phyloP scores from a whole-genome alignment of 306 rosid genomes.

The Dryas drummondii region DNA sequence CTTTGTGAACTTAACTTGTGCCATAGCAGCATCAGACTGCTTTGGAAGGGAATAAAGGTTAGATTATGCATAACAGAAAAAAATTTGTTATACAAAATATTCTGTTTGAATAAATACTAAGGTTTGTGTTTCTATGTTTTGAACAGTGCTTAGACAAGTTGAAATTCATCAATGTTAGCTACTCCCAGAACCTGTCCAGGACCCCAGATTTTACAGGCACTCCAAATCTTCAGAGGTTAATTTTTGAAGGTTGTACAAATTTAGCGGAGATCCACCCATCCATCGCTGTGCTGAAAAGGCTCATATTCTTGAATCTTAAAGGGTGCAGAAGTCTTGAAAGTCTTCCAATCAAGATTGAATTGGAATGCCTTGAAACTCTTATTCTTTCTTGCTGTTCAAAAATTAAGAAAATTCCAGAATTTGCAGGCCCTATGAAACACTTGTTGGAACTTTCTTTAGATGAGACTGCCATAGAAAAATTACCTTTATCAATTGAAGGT shows the following conservation, averaged over 20 bases:
- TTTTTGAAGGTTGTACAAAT: conserved; percentile 20
- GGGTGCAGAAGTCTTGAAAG: conserved; percentile 5
- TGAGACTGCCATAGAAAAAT: conserved; percentile 3
- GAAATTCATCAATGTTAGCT: conserved; percentile 20
- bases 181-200: conserved; percentile 14
- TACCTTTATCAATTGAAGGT: conserved; percentile 13
- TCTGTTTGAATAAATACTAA: background rate
- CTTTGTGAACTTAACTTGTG: too few relatives aligned
- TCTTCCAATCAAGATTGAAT: background rate
- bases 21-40: too few relatives aligned
- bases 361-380: conserved; percentile 11
- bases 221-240: background rate
- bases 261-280: conserved; percentile 26
- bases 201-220: conserved; percentile 23
- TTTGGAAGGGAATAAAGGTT: background rate
- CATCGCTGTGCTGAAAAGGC: conserved; percentile 12
- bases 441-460: conserved; percentile 14
- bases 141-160: conserved; percentile 16
- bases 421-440: background rate
- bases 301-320: background rate
- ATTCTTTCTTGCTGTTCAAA: conserved; percentile 20
- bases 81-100: too few relatives aligned
- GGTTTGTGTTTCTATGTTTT: background rate
- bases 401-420: conserved; percentile 13
- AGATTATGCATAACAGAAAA: background rate